Evolutionary conservation across 495 filamentous ascomycete genomes (phyloP).

Genomic region (Hypoxylon subgilvum): DNA sequence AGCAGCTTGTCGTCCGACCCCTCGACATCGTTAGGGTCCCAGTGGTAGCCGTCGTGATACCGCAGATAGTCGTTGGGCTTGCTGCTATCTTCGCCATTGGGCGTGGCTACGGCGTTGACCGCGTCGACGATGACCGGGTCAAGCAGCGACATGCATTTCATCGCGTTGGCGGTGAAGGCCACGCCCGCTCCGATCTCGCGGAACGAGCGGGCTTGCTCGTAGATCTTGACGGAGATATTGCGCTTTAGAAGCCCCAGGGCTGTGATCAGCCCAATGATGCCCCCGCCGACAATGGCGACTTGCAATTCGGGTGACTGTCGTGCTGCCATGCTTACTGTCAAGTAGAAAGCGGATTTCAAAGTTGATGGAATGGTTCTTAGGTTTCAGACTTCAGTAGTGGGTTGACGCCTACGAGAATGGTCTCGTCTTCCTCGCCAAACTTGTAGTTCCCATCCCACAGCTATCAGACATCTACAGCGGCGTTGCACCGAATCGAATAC

Average conservation of each 20-base stretch:
- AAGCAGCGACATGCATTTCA: constrained; percentile 30
- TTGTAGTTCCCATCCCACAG: not conserved
- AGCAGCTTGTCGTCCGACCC: constrained; percentile 28
- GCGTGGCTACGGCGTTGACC: constrained; percentile 16
- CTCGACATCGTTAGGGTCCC: constrained; percentile 8
- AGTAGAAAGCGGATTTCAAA: not conserved
- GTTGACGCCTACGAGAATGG: not conserved
- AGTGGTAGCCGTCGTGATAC: constrained; percentile 48
- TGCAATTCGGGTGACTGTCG: constrained; percentile 1
- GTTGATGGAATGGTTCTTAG: not conserved
- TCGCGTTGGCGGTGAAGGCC: constrained; percentile 50
- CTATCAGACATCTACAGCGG: not conserved
- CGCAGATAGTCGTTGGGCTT: constrained; percentile 40
- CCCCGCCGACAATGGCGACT: constrained; percentile 51
- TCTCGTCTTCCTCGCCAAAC: not conserved
- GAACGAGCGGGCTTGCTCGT: constrained; percentile 47
- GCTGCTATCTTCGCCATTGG: not conserved
- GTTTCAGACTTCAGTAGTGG: not conserved
- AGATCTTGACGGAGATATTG: constrained; percentile 45
- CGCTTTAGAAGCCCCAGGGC: constrained; percentile 47
- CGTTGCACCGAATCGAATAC: not conserved
- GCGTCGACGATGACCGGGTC: constrained; percentile 1
- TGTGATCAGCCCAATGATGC: constrained; percentile 49
- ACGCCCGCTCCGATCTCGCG: constrained; percentile 55
- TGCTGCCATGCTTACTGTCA: not conserved